Evolutionary conservation across 2,329 filamentous ascomycete genomes (phyloP).

Genomic region (Colletotrichum brevisporum): DNA sequence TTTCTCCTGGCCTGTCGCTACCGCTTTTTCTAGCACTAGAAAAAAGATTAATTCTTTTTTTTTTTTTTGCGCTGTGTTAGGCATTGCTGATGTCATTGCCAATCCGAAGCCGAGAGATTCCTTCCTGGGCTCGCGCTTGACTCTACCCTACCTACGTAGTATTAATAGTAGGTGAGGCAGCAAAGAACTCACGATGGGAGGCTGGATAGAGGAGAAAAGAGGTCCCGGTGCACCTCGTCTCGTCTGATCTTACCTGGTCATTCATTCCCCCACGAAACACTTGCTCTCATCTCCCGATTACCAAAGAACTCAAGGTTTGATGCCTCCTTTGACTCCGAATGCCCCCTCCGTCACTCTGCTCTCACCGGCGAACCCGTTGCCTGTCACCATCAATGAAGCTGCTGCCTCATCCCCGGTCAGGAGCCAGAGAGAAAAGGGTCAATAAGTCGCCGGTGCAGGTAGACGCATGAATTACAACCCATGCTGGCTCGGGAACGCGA

Average conservation of each 20-base stretch:
- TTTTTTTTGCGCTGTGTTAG: too few relatives aligned
- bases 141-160: neutral
- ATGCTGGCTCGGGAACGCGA: neutral
- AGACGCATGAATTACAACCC: neutral
- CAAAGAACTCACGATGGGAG: neutral
- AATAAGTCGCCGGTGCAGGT: slow-evolving; percentile 16
- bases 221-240: too few relatives aligned
- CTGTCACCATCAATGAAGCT: slow-evolving; percentile 6
- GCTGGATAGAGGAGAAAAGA: slow-evolving; percentile 1
- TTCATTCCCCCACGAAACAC: slow-evolving; percentile 17
- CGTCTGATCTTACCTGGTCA: neutral
- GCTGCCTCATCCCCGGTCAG: neutral
- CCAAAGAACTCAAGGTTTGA: slow-evolving; percentile 12
- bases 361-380: neutral
- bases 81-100: neutral
- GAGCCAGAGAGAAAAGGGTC: neutral
- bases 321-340: neutral
- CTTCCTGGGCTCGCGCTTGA: neutral
- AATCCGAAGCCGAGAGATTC: neutral
- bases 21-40: neutral
- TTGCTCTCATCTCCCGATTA: slow-evolving; percentile 13
- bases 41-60: neutral
- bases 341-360: slow-evolving; percentile 3
- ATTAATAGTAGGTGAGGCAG: too few relatives aligned
- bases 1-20: neutral